Evolutionary conservation across 2,329 filamentous ascomycete species (phyloP).

Genomic region (Aureobasidium sp.): DNA sequence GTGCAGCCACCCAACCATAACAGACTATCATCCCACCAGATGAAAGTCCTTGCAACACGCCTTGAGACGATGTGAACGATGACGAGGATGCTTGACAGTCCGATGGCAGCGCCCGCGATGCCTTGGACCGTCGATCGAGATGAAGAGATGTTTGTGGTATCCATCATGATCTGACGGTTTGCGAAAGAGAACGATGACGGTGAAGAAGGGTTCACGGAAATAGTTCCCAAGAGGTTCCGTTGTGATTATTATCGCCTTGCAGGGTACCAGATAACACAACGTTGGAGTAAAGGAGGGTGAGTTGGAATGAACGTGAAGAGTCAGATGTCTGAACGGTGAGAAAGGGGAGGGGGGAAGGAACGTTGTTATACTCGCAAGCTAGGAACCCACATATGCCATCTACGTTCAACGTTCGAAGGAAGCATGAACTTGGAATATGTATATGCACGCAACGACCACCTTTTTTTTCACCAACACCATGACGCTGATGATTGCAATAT

Average conservation of each 20-base stretch:
- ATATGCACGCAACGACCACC: conserved; percentile 10
- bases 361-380: conserved; percentile 10
- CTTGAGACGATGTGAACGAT: not conserved
- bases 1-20: conserved; percentile 4
- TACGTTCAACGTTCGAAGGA: not conserved
- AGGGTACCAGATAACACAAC: conserved; percentile 2
- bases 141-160: conserved; percentile 6
- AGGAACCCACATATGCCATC: not conserved
- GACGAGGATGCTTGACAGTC: conserved; percentile 2
- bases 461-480: conserved; percentile 1
- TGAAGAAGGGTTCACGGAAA: not conserved
- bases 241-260: not conserved
- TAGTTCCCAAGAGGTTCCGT: conserved; percentile 7
- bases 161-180: conserved; percentile 2
- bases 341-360: conserved; percentile 3
- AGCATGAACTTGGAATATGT: not conserved
- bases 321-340: not conserved
- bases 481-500: not conserved
- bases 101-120: conserved; percentile 1
- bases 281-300: conserved; percentile 4
- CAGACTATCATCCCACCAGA: conserved; percentile 12
- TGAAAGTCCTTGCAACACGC: not conserved
- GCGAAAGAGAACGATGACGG: not conserved
- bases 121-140: conserved; percentile 5
- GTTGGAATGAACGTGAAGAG: not conserved